Base-by-base conservation (phyloP, 306 rosid species). In the Cucurbita ficifolia region DNA sequence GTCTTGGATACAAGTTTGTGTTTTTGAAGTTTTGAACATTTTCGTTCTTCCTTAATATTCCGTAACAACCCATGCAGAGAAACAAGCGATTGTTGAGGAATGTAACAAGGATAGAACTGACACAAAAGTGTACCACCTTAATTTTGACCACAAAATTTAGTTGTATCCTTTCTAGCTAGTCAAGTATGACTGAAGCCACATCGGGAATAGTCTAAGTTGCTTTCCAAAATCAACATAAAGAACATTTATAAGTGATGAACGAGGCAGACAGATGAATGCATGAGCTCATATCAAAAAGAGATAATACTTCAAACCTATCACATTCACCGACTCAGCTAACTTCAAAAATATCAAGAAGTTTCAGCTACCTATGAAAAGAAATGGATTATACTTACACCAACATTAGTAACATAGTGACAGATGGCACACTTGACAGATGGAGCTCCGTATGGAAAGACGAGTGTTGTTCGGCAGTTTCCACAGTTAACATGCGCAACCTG, bases 371-470 rank as follows among this genome's bases (percentile, higher is more conserved):
- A 1, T 18, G 9, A 55, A 56, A 56, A 17, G 38, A 72, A 56
- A 72, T 54, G 22, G 46, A 19, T 72, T 59, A 55, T 80, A 89
- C 99, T 91, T 84, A 95, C 99, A 76, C 81, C 82, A 79, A 82
- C 86, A 60, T 85, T 87, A 52, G 99, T 95, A 63, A 95, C 85
- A 82, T 79, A 91, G 45, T 95, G 99, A 82, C 99, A 95, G 72
- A 95, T 77, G 63, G 97, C 99, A 78, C 99, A 95, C 81, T 95
- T 95, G 80, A 95, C 99, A 39, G 99, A 95, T 35, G 99, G 96
- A 78, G 99, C 97, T 70, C 99, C 99, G 77, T 79, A 88, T 0
- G 99, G 96, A 83, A 89, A 95, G 92, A 95, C 84, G 77, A 95
- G 96, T 9, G 84, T 87, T 55, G 96, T 95, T 73, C 96, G 90